A percentile compares a stretch with the other conserved stretches of the same genome.
These are phyloP conservation scores for Alternaria postmessia DNA, from an alignment of 2,329 filamentous ascomycete species.

Conservation along the genomic window DNA sequence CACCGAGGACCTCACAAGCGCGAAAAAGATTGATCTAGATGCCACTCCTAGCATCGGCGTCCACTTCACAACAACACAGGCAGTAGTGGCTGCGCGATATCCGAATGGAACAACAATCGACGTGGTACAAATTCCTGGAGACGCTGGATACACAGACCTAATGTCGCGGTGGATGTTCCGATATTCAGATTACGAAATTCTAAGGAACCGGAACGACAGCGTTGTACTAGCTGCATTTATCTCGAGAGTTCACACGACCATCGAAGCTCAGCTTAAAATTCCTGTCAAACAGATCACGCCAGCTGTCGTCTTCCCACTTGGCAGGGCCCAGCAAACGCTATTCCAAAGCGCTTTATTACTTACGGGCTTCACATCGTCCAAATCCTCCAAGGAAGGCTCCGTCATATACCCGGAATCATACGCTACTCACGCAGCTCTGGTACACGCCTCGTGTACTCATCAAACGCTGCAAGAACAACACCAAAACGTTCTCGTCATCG, in stretches of 20 bases:
- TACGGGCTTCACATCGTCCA: constrained; percentile 20
- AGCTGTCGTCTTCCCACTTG: constrained; percentile 22
- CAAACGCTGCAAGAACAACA: background rate
- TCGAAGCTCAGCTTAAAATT: constrained; percentile 25
- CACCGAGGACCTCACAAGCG: background rate
- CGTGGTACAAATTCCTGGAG: constrained; percentile 32
- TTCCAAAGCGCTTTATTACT: constrained; percentile 28
- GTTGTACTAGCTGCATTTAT: constrained; percentile 29
- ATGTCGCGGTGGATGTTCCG: constrained; percentile 33
- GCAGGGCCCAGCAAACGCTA: constrained; percentile 18
- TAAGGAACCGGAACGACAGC: constrained; percentile 23
- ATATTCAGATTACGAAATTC: constrained; percentile 7
- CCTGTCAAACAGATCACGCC: constrained; percentile 26
- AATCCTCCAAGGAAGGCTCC: constrained; percentile 13
- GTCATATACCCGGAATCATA: constrained; percentile 21
- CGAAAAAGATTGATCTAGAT: constrained; percentile 2
- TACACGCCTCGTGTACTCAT: background rate
- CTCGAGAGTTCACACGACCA: constrained; percentile 18
- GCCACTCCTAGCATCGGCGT: constrained; percentile 29
- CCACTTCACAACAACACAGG: constrained; percentile 40
- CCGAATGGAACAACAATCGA: constrained; percentile 32
- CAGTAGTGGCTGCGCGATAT: constrained; percentile 34
- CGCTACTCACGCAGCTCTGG: constrained; percentile 10
- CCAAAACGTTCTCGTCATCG: constrained; percentile 33
- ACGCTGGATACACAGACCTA: constrained; percentile 32